Evolutionary conservation across 768 basidiomycete genomes (phyloP), one percentile per base, ranked within the genome.

Genomic region (Xerocomellus amylosporus): DNA sequence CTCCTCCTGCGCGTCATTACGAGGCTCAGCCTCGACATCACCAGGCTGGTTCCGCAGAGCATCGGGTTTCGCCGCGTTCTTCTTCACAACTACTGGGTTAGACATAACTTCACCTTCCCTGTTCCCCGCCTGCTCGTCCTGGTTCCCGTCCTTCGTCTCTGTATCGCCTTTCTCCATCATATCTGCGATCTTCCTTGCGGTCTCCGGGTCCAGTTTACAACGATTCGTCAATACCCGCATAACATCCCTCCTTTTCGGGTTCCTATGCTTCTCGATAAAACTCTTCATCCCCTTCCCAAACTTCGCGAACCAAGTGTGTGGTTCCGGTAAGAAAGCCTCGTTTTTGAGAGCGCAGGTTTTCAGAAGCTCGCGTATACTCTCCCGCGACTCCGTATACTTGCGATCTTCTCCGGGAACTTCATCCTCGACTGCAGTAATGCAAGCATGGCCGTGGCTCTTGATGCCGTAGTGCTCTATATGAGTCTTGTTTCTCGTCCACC

Each of bases 401-500:
- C 31, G 45, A 15, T 58, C 52, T 30, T 68, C 61, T 31, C 38
- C 61, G 2, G 52, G 54, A 15, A 51, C 51, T 20, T 65, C 64
- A n/a, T 64, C 66, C 34, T 44, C 55, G 20, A 68, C 68, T 15
- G 68, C 58, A 1, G 67, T 70, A 20, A 69, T 54, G 26, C 72
- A 73, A 10, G 70, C 73, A 15, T 71, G 69, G 14, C 61, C 72
- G n/a, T 46, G n/a, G 50, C 64, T 66, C 34, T 47, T 46, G 54
- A 73, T 68, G 7, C 64, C 64, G n/a, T 63, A 59, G 30, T 46
- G 39, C 5, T 39, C 38, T 28, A 73, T 65, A n/a, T 54, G 50
- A 0, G 14, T 36, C 41, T 63, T 34, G 51, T 74, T 73, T 41
- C 64, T 58, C 26, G 0, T n/a, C 73, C 72, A 73, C 72, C 73